Base-by-base conservation (phyloP, 345 rosid species). In the Aquilaria malaccensis region DNA sequence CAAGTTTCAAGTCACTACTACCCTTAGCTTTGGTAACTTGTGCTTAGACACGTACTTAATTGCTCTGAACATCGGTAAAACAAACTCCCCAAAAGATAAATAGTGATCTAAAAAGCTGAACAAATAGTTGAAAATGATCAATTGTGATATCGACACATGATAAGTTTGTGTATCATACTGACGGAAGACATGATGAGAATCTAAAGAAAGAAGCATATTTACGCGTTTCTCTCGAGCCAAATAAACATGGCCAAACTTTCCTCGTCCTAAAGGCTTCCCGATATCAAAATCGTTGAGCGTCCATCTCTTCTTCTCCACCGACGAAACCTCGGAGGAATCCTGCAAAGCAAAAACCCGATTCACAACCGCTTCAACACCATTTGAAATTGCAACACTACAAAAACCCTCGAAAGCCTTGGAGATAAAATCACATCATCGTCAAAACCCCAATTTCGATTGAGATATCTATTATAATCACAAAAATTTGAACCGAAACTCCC, bases 161-260 rank as follows among this genome's bases (percentile, higher is more conserved):
- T 22, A 22, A 22, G 0, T 22, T 22, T 22, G 22, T 22, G 22
- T 22, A 22, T 22, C 22, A 22, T 22, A 22, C 22, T 22, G 22
- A 22, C 22, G 22, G 22, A 22, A 22, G 22, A 22, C 22, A 22
- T 3, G n/a, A 6, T 33, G 12, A 11, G 30, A 11, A 10, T 10
- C 59, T 31, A 12, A 47, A n/a, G n/a, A 33, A 11, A 10, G 13
- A 63, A 41, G 12, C 30, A 62, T 48, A 71, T 78, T 55, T 12
- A 85, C 99, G 88, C 82, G 77, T 70, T 94, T 94, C 66, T 94
- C 99, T 72, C 93, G 76, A 9, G 99, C 96, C 63, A 90, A 80
- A 76, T 90, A 94, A 30, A 94, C 96, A 47, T 94, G 99, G 59
- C 99, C 96, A 45, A 94, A 94, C 59, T 94, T 94, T 41, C 99